Evolutionary conservation across 768 basidiomycete genomes (phyloP), one percentile per base, ranked within the genome.

Genomic region (Lactifluus pinguis): DNA sequence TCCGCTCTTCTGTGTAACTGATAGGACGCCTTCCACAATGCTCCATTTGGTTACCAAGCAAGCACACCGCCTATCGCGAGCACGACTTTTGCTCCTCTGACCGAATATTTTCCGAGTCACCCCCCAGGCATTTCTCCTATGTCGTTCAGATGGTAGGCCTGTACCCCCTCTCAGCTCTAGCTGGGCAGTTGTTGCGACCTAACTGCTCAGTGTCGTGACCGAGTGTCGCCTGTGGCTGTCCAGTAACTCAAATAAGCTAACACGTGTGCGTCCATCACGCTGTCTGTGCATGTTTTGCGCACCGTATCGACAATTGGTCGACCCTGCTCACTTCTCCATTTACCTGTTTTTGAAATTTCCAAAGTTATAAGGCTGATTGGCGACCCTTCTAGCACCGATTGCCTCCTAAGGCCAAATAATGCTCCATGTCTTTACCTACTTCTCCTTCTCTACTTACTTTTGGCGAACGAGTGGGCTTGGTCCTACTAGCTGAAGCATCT

Each of bases 401-500:
- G 41, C 49, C n/a, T 25, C 49, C n/a, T 25, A 34, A 34, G 9
- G 32, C 57, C 47, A 21, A 29, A 14, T 10, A 25, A 6, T 4
- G 6, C 41, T 10, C 1, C 7, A 59, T 59, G 59, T 32, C 30
- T 6, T 9, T n/a, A 3, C 6, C 53, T 29, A 19, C 30, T 41
- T 36, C 44, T 29, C 29, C 30, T 41, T 36, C 44, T 48, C 19
- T 38, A 9, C 66, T 68, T 36, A 57, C 61, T 17, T 69, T 65
- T 49, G 63, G 62, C 51, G 63, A 66, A 15, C 62, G 69, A n/a
- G 49, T 70, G 17, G 69, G 69, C 34, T 56, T 70, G 34, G 49
- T 66, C 15, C 60, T 70, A 44, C 57, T 70, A 15, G 63, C 66
- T 21, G 53, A 68, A 45, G 45, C 65, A 14, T 68, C 69, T 1